phyloP scores from a whole-genome alignment of 768 basidiomycete genomes.

The Podaxis rugospora region DNA sequence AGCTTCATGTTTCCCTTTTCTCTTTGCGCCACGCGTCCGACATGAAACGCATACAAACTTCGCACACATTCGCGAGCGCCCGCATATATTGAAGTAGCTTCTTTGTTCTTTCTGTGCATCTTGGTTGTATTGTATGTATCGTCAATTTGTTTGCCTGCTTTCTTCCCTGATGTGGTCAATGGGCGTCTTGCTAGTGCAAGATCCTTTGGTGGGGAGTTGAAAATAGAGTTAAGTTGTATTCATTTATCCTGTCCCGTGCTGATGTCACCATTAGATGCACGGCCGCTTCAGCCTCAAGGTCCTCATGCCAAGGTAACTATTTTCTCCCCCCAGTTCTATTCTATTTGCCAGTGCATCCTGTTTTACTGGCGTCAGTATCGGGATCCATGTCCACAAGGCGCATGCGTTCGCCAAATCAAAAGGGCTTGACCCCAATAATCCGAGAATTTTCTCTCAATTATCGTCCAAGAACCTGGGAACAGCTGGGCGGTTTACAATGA shows the following conservation, averaged over 20 bases:
- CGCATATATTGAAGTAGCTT: not conserved
- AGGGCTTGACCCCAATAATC: too few relatives aligned
- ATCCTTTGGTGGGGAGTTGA: not conserved
- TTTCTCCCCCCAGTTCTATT: not conserved
- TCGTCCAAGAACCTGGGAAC: too few relatives aligned
- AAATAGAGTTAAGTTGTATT: slow-evolving; percentile 17
- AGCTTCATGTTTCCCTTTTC: slow-evolving; percentile 18
- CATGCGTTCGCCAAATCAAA: too few relatives aligned
- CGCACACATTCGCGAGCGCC: not conserved
- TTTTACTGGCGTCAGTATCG: too few relatives aligned
- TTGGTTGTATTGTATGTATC: slow-evolving; percentile 12
- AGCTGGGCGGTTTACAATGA: too few relatives aligned
- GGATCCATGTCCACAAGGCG: too few relatives aligned
- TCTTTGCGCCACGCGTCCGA: slow-evolving; percentile 6
- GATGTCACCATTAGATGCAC: slow-evolving; percentile 13
- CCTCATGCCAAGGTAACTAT: not conserved
- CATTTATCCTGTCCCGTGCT: slow-evolving; percentile 12
- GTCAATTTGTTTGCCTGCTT: slow-evolving; percentile 6
- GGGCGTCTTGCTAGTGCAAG: not conserved
- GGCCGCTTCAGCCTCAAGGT: not conserved
- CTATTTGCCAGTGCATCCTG: too few relatives aligned
- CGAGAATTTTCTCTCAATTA: too few relatives aligned
- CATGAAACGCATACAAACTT: not conserved
- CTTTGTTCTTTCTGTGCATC: slow-evolving; percentile 1
- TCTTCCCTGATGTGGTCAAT: slow-evolving; percentile 3